phyloP scores from a whole-genome alignment of 306 rosid genomes.

The Potentilla sterilis region DNA sequence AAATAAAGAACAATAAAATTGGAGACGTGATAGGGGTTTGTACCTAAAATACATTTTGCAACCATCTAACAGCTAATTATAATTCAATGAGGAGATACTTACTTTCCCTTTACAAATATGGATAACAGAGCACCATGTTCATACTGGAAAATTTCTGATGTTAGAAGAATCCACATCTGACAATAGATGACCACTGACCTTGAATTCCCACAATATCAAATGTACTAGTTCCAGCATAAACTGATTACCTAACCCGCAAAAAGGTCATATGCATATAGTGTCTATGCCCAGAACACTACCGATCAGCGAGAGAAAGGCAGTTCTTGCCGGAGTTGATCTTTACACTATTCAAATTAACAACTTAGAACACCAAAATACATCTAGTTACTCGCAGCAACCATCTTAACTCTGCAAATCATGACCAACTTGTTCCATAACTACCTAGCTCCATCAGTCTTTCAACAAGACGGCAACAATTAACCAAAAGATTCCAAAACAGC shows the following conservation, averaged over 20 bases:
- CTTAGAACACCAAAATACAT: constrained; percentile 16
- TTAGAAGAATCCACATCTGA: constrained; percentile 48
- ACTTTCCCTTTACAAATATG: constrained; percentile 44
- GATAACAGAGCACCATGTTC: constrained; percentile 45
- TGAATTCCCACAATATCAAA: constrained; percentile 43
- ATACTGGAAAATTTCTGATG: constrained; percentile 37
- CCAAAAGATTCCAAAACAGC: constrained; percentile 21
- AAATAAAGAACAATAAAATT: not conserved
- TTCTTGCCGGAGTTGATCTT: constrained; percentile 17
- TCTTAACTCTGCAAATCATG: constrained; percentile 22
- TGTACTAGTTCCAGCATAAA: constrained; percentile 34
- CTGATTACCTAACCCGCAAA: constrained; percentile 17
- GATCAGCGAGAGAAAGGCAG: constrained; percentile 24
- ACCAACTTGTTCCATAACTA: constrained; percentile 22
- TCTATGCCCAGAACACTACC: constrained; percentile 25
- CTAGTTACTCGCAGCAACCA: constrained; percentile 1
- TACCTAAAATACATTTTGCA: constrained; percentile 20
- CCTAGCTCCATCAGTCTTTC: constrained; percentile 28
- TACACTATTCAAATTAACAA: constrained; percentile 32
- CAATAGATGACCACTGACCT: constrained; percentile 31
- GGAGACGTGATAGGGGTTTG: not conserved
- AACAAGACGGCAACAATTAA: constrained; percentile 20
- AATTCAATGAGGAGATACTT: constrained; percentile 43
- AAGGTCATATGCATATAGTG: constrained; percentile 13
- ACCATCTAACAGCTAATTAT: constrained; percentile 12